Evolutionary conservation across 2,329 filamentous ascomycete species (phyloP), one percentile per base, ranked within the genome.

Genomic region (Metarhizium robertsii): DNA sequence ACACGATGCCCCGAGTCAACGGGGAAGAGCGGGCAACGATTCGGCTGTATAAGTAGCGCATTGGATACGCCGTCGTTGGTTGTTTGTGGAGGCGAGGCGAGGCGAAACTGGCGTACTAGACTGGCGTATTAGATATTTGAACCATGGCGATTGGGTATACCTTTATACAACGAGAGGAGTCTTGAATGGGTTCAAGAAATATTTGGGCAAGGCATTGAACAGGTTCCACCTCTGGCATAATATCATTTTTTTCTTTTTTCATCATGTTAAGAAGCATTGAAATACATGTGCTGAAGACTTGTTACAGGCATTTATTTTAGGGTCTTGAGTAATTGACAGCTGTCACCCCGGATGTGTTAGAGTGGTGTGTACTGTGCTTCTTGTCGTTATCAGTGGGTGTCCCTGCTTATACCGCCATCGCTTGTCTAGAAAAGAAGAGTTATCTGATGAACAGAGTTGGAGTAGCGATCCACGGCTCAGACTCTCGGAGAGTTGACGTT

Each of bases 31-130:
- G 20, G 18, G 43, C n/a, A 45, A 18, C 48, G 65, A 69, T 54
- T 66, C 69, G 55, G 65, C 61, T 65, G 70, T 71, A 66, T 73
- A 61, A 71, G 57, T 63, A 25, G 11, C 8, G 50, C 40, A 30
- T 36, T 42, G 32, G 45, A n/a, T 13, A 25, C 30, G 32, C 14
- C 42, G 38, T 47, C 10, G n/a, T 32, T 30, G 13, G 13, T 20
- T 48, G 30, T 54, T 40, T 40, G 38, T 14, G 2, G 5, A 40
- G 14, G 38, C 38, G 38, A 10, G 2, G 29, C 40, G 25, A 47
- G 10, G 46, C 16, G 29, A 25, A 42, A 2, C n/a, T 30, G 47
- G 53, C 53, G 45, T 40, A 50, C 40, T 51, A 47, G 55, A 53
- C 25, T 34, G 32, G 32, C 32, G 32, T 11, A 34, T 11, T 34